Evolutionary conservation across 306 rosid genomes (phyloP).

Genomic region (Prunus armeniaca): DNA sequence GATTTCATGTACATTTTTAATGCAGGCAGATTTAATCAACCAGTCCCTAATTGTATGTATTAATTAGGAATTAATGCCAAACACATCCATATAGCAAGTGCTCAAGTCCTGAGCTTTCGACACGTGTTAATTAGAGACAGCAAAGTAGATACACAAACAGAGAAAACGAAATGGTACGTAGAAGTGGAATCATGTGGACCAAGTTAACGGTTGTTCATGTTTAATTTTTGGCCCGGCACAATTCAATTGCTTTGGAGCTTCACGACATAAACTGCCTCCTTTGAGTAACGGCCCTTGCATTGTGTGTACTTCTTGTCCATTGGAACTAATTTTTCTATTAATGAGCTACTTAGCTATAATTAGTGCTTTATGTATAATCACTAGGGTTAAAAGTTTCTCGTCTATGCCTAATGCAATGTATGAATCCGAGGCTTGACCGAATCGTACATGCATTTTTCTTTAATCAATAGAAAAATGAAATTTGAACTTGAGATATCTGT

Average conservation of each 20-base stretch:
- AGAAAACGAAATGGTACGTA: background rate
- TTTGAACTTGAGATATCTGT: no score
- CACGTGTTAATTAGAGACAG: background rate
- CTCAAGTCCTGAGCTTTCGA: background rate
- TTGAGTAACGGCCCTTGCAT: background rate
- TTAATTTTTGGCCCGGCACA: background rate
- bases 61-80: constrained; percentile 1
- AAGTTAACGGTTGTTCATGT: background rate
- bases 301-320: background rate
- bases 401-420: no score
- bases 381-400: no score
- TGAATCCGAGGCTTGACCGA: no score
- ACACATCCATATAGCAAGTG: background rate
- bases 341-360: no score
- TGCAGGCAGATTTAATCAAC: no score
- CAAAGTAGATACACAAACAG: background rate
- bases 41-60: background rate
- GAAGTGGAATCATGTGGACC: background rate
- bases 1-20: background rate
- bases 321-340: background rate
- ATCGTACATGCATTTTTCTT: no score
- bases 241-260: background rate
- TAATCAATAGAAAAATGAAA: no score
- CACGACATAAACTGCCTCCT: background rate
- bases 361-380: no score